Evolutionary conservation across 805 yeast species (phyloP).

Genomic region (Yarrowia sp.): DNA sequence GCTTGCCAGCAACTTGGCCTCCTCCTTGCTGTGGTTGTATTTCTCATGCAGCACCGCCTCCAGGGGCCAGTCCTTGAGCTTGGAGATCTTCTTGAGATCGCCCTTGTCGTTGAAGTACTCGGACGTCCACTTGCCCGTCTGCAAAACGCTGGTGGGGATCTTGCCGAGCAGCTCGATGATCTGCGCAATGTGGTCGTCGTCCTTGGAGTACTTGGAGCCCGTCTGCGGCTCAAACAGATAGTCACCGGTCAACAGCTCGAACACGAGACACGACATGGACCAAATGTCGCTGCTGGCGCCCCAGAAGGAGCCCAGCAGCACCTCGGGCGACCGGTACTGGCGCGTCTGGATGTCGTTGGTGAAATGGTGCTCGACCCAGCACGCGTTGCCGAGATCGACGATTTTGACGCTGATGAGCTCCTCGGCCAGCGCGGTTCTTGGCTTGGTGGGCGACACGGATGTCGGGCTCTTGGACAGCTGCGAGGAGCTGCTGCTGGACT

Average conservation of each 20-base stretch:
- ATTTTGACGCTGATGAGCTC: conserved; percentile 75
- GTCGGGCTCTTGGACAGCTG: conserved; percentile 20
- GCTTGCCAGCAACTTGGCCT: conserved; percentile 69
- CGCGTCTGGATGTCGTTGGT: conserved; percentile 89
- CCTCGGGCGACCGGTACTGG: conserved; percentile 91
- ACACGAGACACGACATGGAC: conserved; percentile 90
- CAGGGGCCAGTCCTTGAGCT: conserved; percentile 86
- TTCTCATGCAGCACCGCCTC: conserved; percentile 78
- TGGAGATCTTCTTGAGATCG: conserved; percentile 71
- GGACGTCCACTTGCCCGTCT: conserved; percentile 58
- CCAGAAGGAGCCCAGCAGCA: conserved; percentile 76
- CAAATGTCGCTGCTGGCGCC: conserved; percentile 94
- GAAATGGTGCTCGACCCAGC: conserved; percentile 75
- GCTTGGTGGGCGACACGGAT: conserved; percentile 28
- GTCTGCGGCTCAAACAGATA: conserved; percentile 83
- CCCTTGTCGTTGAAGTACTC: conserved; percentile 64
- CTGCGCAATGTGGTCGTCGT: conserved; percentile 96
- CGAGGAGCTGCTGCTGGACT: neutral
- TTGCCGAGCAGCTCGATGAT: conserved; percentile 78
- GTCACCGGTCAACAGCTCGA: conserved; percentile 92
- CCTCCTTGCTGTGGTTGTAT: conserved; percentile 65
- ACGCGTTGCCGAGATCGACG: conserved; percentile 92
- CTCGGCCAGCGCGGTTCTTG: conserved; percentile 34
- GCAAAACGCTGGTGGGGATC: conserved; percentile 56
- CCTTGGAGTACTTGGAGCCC: conserved; percentile 63